Evolutionary conservation across 352 stramenopile species (phyloP).

Genomic region (Phytophthora syringae): DNA sequence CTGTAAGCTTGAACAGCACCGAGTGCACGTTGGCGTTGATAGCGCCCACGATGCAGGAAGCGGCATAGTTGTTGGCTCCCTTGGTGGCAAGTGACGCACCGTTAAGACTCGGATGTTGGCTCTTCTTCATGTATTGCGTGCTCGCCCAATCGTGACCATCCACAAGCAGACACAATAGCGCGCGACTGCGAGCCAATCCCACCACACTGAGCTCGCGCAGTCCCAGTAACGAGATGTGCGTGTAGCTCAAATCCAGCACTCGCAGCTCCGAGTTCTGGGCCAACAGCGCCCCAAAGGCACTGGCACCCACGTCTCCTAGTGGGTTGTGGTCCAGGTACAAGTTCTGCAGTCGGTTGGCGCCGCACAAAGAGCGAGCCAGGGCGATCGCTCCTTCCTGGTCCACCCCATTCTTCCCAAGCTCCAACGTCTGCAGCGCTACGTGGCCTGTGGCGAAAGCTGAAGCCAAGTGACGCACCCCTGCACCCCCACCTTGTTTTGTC

Average conservation of each 20-base stretch:
- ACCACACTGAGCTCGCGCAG: constrained; percentile 72
- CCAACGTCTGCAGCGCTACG: constrained; percentile 67
- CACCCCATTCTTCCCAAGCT: constrained; percentile 83
- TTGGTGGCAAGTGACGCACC: constrained; percentile 68
- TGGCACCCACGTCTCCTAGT: constrained; percentile 75
- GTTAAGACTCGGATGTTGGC: constrained; percentile 51
- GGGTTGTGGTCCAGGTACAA: constrained; percentile 88
- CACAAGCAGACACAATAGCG: constrained; percentile 73
- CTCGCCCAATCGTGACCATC: constrained; percentile 87
- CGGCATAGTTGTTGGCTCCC: constrained; percentile 75
- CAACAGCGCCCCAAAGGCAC: constrained; percentile 70
- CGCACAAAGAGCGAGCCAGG: constrained; percentile 72
- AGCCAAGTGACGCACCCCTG: constrained; percentile 64
- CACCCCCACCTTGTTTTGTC: constrained; percentile 80
- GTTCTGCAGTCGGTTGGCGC: constrained; percentile 65
- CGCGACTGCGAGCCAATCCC: constrained; percentile 64
- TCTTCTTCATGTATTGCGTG: constrained; percentile 88
- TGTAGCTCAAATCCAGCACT: constrained; percentile 85
- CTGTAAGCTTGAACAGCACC: constrained; percentile 79
- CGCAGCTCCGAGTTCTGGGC: constrained; percentile 75
- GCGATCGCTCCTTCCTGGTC: constrained; percentile 70
- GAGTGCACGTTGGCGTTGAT: constrained; percentile 74
- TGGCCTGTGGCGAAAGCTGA: constrained; percentile 59
- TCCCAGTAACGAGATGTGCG: constrained; percentile 77
- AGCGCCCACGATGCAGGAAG: constrained; percentile 73